phyloP scores from a whole-genome alignment of 2,329 filamentous ascomycete genomes.

The Blastomyces silverae region DNA sequence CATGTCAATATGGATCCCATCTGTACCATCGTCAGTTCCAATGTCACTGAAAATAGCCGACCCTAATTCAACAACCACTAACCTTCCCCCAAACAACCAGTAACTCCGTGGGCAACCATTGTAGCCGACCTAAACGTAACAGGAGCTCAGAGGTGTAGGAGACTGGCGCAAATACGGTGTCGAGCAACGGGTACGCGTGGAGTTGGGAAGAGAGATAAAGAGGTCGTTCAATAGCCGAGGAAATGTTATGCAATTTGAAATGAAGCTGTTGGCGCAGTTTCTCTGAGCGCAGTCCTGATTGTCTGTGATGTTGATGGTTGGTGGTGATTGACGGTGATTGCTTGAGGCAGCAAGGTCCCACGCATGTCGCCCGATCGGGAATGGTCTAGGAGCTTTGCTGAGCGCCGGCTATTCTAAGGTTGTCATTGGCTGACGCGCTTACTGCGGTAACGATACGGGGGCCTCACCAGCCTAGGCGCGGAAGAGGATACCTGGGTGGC shows the following conservation, averaged over 20 bases:
- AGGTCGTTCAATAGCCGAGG: neutral
- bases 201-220: neutral
- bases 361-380: conserved; percentile 19
- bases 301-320: neutral
- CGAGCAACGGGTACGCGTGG: neutral
- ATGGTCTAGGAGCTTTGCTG: conserved; percentile 7
- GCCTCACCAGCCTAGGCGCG: neutral
- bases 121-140: neutral
- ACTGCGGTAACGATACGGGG: neutral
- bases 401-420: neutral
- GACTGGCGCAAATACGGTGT: neutral
- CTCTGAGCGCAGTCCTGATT: neutral
- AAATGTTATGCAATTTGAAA: neutral
- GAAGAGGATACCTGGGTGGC: too few species aligned
- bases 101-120: conserved; percentile 21
- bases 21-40: conserved; percentile 44
- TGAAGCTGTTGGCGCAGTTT: neutral
- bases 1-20: conserved; percentile 99
- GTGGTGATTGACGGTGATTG: neutral
- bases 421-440: neutral
- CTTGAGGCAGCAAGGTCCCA: conserved; percentile 19
- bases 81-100: conserved; percentile 23
- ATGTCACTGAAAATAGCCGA: neutral
- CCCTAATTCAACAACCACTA: conserved; percentile 2
- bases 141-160: neutral